Evolutionary conservation across 78 protist genomes (phyloP), one percentile per base, ranked within the genome.

Genomic region (Thecamonas trahens): DNA sequence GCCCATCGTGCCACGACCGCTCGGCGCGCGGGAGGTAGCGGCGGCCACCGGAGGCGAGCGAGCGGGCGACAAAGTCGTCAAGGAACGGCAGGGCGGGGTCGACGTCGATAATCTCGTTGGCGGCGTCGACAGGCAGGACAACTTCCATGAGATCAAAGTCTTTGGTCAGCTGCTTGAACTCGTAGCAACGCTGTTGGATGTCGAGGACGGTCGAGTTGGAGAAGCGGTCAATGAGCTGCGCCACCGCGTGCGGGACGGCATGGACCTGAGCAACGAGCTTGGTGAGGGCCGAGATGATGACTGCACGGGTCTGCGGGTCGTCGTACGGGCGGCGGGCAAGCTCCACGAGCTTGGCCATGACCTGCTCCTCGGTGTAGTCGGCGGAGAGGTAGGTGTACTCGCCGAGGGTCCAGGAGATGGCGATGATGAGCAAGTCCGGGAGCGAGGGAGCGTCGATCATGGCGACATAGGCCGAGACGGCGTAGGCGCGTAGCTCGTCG

Each of bases 21-120:
- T 55, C 32, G 8, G 29, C 57, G 14, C 40, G 57, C 7, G 42
- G 45, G 22, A 31, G 24, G 79, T 63, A 63, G 26, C n/a, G 59
- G 63, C 32, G 26, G 1, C 80, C 88, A 14, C 88, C 88, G 34
- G 14, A 0, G 37, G 31, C 11, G n/a, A 73, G 44, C 3, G 77
- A 67, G 0, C 1, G 49, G 29, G 9, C 34, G 14, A 85, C 91
- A 26, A 40, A 31, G 24, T n/a, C 22, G 45, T 85, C 77, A 45
- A 85, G 76, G 70, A 80, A 77, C 44, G 67, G 44, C n/a, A 85
- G 73, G 31, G 7, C 35, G 0, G 54, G 15, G 50, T 85, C 91
- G 35, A 61, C 75, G 40, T 87, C 92, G 26, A 87, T 17, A 49
- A 79, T 85, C 32, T 87, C 88, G 63, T 84, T 78, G 32, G 64